Base-by-base conservation (phyloP, 139 green algal genomes). In the Zygnema circumcarinatum region DNA sequence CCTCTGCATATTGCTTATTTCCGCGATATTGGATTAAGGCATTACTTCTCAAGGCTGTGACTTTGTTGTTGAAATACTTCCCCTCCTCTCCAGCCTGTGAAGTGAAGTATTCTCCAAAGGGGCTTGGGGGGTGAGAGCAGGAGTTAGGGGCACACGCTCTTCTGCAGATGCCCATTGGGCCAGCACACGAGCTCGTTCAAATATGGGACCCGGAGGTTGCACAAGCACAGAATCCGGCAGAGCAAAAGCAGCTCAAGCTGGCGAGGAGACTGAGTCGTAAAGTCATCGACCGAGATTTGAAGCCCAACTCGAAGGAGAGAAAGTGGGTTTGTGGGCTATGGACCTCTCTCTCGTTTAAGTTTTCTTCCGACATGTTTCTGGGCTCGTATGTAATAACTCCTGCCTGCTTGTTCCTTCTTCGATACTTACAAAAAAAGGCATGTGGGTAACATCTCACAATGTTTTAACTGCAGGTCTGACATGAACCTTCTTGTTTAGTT, bases 181-280 rank as follows among this genome's bases (percentile, higher is more conserved):
- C 42, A 56, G 90, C 68, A 36, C 67, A 85, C 78, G 81, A 88
- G 78, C 81, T 91, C 68, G 87, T 84, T 2, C 69, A 62, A 20
- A 35, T 94, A 54, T 92, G 40, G 20, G 75, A 87, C 54, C 54
- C 81, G 1, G 91, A 96, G 92, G 85, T 68, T 31, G 22, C 11
- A 42, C 94, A 93, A 0, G 87, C 90, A 0, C 93, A 96, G 47
- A 98, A 97, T 89, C 96, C 96, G 0, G 89, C 94, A 0, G 96
- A 99, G 92, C 88, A 95, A 31, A 98, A 98, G 94, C 95, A 96
- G 0, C 94, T 96, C 85, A 98, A 98, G 92, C 91, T 99, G 82
- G 96, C 95, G 0, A 92, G 96, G 21, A 94, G 93, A 79, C 73
- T 95, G 33, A 94, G 90, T 2, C 88, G 93, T 3, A 94, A 92